Evolutionary conservation across 306 rosid species (phyloP), one percentile per base, ranked within the genome.

Genomic region (Luffa aegyptiaca): DNA sequence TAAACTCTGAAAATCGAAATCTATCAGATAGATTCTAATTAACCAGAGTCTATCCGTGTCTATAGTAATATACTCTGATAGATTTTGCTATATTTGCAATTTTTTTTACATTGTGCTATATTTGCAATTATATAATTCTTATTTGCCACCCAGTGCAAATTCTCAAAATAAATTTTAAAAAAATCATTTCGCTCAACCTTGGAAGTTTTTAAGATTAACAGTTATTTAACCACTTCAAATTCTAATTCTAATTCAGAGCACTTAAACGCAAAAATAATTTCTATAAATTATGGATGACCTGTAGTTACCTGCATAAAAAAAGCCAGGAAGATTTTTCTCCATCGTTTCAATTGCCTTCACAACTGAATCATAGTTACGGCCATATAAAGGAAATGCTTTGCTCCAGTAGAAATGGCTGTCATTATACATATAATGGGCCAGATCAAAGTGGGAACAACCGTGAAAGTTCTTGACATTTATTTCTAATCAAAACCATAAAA

Each of bases 371-470:
- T 92, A 88, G 86, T 91, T 85, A 75, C 2, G 90, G 66, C 94
- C 98, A 59, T 90, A 94, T 86, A 94, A 81, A 33, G 98, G 98
- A 84, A 92, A 94, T 82, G 96, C 96, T 83, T 94, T 94, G 75
- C 90, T 92, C 96, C 98, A 94, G 82, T 73, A 79, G 85, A 89
- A 87, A 90, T 92, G 98, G 76, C 97, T 92, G 94, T 79, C 87
- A 87, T 81, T 72, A 73, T 76, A 86, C 53, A 80, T 46, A 71
- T 41, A 55, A 72, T 74, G 33, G 33, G 52, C 75, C 81, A 75
- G 82, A 77, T 86, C 61, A 75, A 63, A 76, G 33, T 80, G 77
- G 31, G 41, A 51, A 13, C 21, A 74, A 59, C 51, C 13, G 36
- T 62, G 62, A 57, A 65, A 73, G 80, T 20, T 80, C 26, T 69